A percentile compares a stretch with the other conserved stretches of the same genome.
These are phyloP conservation scores for Fusarium anguioides DNA, from an alignment of 2,329 filamentous ascomycete species.

Conservation along the genomic window DNA sequence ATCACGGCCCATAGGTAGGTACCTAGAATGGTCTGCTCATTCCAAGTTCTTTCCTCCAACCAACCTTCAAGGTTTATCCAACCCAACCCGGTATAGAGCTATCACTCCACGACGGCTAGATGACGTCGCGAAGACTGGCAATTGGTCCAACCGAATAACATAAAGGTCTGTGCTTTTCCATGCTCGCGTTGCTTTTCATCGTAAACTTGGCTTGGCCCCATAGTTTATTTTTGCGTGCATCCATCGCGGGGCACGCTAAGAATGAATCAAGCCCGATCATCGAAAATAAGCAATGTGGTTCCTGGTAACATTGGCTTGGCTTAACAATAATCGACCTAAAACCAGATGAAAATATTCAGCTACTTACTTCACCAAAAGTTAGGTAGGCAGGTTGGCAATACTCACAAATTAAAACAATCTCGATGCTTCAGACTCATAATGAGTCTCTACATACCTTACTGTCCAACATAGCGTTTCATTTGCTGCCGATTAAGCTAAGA, in stretches of 20 bases:
- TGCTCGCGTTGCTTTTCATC: neutral
- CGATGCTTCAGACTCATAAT: neutral
- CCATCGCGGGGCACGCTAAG: slow-evolving; percentile 13
- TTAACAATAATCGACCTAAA: neutral
- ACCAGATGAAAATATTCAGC: neutral
- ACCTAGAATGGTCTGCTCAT: neutral
- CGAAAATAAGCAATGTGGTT: neutral
- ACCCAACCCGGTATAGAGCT: slow-evolving; percentile 29
- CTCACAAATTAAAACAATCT: neutral
- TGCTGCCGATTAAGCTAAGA: slow-evolving; percentile 4
- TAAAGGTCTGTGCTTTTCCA: slow-evolving; percentile 26
- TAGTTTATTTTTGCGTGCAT: slow-evolving; percentile 34
- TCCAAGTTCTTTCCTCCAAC: slow-evolving; percentile 25
- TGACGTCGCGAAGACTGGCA: slow-evolving; percentile 30
- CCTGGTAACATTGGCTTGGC: neutral
- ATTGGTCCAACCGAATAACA: slow-evolving; percentile 26
- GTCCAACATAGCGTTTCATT: slow-evolving; percentile 1
- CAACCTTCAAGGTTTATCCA: slow-evolving; percentile 26
- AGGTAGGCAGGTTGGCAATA: too few species aligned
- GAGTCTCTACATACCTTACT: too few species aligned
- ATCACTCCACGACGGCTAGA: slow-evolving; percentile 18
- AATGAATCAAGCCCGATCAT: neutral
- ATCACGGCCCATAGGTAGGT: neutral
- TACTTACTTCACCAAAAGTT: neutral
- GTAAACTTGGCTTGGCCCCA: neutral